Percentiles rank a stretch among this genome's conserved stretches.
Evolutionary conservation across 345 rosid species (phyloP).

Genomic region (Aquilaria yunnanensis): DNA sequence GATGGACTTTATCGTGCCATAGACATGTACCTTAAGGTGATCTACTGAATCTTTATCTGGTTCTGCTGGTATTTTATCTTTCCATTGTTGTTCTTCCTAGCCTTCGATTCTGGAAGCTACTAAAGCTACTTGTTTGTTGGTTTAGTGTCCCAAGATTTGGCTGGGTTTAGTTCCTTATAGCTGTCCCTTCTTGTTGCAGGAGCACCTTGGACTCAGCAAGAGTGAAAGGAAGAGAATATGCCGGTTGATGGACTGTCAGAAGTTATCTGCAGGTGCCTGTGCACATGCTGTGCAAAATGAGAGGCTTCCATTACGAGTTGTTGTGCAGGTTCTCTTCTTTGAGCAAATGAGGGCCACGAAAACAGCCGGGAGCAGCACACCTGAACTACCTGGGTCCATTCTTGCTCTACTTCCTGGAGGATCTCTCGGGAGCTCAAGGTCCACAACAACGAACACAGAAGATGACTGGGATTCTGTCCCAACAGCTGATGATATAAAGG

Average conservation of each 20-base stretch:
- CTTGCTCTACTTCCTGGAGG: conserved; percentile 43
- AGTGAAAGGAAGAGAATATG: conserved; percentile 69
- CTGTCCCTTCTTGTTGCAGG: conserved; percentile 25
- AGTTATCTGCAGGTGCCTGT: conserved; percentile 72
- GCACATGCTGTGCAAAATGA: conserved; percentile 87
- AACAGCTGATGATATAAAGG: conserved; percentile 62
- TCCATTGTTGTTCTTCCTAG: not conserved
- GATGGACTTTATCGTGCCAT: conserved; percentile 70
- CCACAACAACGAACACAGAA: conserved; percentile 72
- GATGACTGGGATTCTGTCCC: conserved; percentile 90
- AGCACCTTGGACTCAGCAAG: conserved; percentile 51
- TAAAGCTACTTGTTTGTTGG: not conserved
- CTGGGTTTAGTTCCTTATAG: not conserved
- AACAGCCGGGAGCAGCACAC: conserved; percentile 47
- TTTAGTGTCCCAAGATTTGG: not conserved
- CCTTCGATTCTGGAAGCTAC: not conserved
- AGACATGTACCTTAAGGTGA: conserved; percentile 74
- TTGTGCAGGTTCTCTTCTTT: conserved; percentile 86
- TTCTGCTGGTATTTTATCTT: not conserved
- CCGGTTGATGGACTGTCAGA: conserved; percentile 71
- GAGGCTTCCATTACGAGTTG: conserved; percentile 72
- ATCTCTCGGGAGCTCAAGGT: conserved; percentile 81
- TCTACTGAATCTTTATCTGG: not conserved
- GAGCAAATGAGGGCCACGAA: conserved; percentile 64
- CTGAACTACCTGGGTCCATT: conserved; percentile 48